Evolutionary conservation across 179 eudicot genomes (phyloP).

Genomic region (Silene coronaria): DNA sequence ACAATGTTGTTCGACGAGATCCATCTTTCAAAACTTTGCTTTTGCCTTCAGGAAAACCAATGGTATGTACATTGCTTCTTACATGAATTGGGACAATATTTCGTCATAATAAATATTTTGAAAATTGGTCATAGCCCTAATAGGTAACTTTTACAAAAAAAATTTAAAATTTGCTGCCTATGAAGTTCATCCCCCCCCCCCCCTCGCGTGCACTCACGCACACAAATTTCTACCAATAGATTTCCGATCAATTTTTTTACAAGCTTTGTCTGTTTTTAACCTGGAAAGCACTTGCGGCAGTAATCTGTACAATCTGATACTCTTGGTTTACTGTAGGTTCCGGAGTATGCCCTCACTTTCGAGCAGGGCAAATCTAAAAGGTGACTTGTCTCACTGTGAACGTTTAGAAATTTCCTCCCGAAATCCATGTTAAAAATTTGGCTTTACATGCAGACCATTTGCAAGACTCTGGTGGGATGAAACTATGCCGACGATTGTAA

Average conservation of each 20-base stretch:
- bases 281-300: too few relatives aligned
- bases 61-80: slow-evolving; percentile 34
- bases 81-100: background rate
- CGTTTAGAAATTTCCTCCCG: background rate
- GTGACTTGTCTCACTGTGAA: slow-evolving; percentile 18
- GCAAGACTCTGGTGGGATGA: slow-evolving; percentile 56
- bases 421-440: background rate
- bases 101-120: background rate
- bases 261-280: too few relatives aligned
- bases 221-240: too few relatives aligned
- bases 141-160: too few relatives aligned
- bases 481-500: slow-evolving; percentile 35
- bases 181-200: too few relatives aligned
- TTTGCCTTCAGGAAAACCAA: slow-evolving; percentile 80
- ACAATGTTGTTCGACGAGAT: slow-evolving; percentile 70
- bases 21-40: slow-evolving; percentile 35
- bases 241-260: too few relatives aligned
- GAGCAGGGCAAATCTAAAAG: slow-evolving; percentile 48
- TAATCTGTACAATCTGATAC: background rate
- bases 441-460: slow-evolving; percentile 34
- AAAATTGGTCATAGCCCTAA: too few relatives aligned
- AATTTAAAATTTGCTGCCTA: too few relatives aligned
- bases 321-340: slow-evolving; percentile 29
- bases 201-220: too few relatives aligned
- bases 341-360: slow-evolving; percentile 38